Evolutionary conservation across 1,284 basidiomycete species (phyloP).

Genomic region (Singerocomus rubriflavus): DNA sequence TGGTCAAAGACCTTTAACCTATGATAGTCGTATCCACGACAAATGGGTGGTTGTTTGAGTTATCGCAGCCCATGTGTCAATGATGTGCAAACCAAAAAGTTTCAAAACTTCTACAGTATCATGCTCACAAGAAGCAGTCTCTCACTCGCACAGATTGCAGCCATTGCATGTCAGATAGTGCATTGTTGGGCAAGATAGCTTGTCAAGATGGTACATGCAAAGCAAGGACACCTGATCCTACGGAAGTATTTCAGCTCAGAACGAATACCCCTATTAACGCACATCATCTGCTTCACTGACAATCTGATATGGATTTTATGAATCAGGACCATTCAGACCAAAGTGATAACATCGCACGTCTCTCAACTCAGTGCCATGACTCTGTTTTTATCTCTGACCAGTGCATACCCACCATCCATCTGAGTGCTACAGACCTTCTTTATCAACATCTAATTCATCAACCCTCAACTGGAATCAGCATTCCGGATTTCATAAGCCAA

Average conservation of each 20-base stretch:
- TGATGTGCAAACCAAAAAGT: too few species aligned
- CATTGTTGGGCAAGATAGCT: conserved; percentile 10
- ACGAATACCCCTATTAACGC: conserved; percentile 38
- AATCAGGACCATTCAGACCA: conserved; percentile 43
- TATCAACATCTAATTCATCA: conserved; percentile 64
- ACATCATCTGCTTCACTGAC: conserved; percentile 62
- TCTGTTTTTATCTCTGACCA: conserved; percentile 53
- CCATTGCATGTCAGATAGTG: conserved; percentile 49
- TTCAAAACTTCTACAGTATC: too few species aligned
- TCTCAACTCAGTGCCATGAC: conserved; percentile 65
- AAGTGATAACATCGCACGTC: conserved; percentile 55
- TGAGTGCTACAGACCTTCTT: conserved; percentile 40
- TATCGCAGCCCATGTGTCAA: too few species aligned
- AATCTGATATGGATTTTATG: conserved; percentile 84
- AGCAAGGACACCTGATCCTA: conserved; percentile 26
- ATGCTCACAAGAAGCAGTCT: conserved; percentile 71
- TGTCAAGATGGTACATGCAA: conserved; percentile 14
- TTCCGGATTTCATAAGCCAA: conserved; percentile 29
- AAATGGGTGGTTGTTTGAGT: too few species aligned
- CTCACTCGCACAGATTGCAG: conserved; percentile 71
- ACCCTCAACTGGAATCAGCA: conserved; percentile 47
- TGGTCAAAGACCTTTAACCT: too few species aligned
- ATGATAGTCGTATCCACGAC: too few species aligned
- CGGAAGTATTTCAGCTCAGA: conserved; percentile 40
- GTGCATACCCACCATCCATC: conserved; percentile 33